These are phyloP conservation scores for Trifolium dubium DNA, from an alignment of 306 rosid genomes.

Conservation along the genomic window DNA sequence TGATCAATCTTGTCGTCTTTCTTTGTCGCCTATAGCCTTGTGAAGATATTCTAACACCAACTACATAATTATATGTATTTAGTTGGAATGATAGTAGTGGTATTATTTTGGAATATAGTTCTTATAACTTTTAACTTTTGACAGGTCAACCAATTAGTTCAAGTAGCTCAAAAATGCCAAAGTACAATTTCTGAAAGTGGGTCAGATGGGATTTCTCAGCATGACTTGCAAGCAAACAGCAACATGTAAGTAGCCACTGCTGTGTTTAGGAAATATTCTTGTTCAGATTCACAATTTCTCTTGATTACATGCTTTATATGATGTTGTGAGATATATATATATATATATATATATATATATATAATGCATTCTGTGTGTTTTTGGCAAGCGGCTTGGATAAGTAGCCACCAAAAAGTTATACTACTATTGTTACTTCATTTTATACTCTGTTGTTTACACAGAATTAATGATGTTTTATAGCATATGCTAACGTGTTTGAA, in stretches of 20 bases:
- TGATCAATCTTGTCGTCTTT: background rate
- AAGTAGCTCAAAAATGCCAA: conserved; percentile 93
- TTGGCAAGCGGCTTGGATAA: background rate
- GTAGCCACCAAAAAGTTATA: background rate
- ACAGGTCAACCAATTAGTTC: conserved; percentile 91
- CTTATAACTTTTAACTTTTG: conserved; percentile 34
- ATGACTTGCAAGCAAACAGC: conserved; percentile 88
- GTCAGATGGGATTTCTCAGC: conserved; percentile 86
- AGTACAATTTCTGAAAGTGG: conserved; percentile 88
- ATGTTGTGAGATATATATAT: conserved; percentile 2
- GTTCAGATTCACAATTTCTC: background rate
- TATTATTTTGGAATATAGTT: conserved; percentile 15
- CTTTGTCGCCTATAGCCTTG: conserved; percentile 4
- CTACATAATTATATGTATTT: background rate
- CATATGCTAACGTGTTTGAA: background rate
- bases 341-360: conserved; percentile 8
- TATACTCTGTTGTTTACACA: background rate
- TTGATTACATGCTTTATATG: conserved; percentile 18
- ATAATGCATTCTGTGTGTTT: background rate
- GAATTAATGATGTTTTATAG: background rate
- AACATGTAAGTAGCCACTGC: conserved; percentile 81
- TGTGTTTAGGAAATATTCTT: conserved; percentile 9
- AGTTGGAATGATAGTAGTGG: background rate
- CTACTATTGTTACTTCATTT: background rate
- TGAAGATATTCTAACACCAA: background rate